Base-by-base conservation (phyloP, 2,329 filamentous ascomycete genomes). In the Cyclaneusma minus region DNA sequence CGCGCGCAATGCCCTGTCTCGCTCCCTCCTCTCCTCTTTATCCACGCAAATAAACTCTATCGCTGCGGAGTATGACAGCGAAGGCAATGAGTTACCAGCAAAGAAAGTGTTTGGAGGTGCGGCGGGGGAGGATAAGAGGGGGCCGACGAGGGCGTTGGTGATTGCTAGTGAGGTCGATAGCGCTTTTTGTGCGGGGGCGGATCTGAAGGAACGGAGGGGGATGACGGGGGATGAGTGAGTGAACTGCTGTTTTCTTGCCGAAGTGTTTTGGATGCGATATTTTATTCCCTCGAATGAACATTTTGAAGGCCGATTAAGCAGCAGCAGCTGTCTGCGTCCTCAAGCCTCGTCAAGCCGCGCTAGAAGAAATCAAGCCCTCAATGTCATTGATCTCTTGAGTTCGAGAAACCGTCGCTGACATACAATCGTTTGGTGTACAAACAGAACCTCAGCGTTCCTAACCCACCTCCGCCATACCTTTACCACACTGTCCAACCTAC, bases 141-240 rank as follows among this genome's bases (percentile, higher is more conserved):
- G 62, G 0, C 64, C 65, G 0, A 94, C 85, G 10, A 61, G 89
- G 37, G 87, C 81, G 3, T 50, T 98, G 39, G 69, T 98, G 21
- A 42, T 98, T 10, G 79, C 82, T 7, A 91, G 81, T 44, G 81
- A 82, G 21, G 66, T 82, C n/a, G 82, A 94, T 40, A 62, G 69
- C 13, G 78, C 74, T 42, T 98, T 98, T 51, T 98, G 89, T 52
- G 83, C 89, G 0, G 89, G 89, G 19, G 89, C 89, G 4, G 89
- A 98, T 48, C 55, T 98, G 43, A 95, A 94, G 49, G 87, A 94
- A 60, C 62, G 87, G 15, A 65, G 67, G 31, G 68, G 63, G 4
- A 89, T 94, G 52, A 75, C 69, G 1, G 64, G 62, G 33, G 68
- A 83, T 41, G 78, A 94, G 84, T 92, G n/a, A n/a, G n/a, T n/a